A percentile compares a stretch with the other conserved stretches of the same genome.
These are phyloP conservation scores for Diospyros kaki DNA, from an alignment of 148 eudicot genomes.

Conservation along the genomic window DNA sequence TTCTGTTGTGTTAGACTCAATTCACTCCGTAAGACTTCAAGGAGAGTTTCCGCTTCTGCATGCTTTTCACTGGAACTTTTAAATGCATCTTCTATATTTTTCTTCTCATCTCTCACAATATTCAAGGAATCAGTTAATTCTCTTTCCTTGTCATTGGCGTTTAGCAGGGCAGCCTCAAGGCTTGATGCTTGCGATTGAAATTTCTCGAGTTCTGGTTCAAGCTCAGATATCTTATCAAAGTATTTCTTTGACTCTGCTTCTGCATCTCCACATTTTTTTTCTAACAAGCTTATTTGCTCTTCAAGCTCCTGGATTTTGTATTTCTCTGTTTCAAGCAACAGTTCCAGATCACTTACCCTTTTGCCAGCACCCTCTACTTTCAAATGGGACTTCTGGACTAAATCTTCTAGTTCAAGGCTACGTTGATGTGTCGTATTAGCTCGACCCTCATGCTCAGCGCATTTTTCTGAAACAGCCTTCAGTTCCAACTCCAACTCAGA, in stretches of 20 bases:
- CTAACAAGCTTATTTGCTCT: conserved; percentile 47
- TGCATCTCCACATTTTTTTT: conserved; percentile 43
- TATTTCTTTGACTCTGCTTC: conserved; percentile 53
- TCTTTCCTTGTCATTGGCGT: conserved; percentile 50
- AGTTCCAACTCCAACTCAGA: conserved; percentile 47
- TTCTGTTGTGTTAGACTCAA: conserved; percentile 44
- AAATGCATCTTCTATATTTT: conserved; percentile 43
- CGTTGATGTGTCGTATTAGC: conserved; percentile 48
- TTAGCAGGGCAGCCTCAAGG: conserved; percentile 50
- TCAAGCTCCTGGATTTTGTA: conserved; percentile 63
- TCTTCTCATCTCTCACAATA: conserved; percentile 48
- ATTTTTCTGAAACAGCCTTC: conserved; percentile 34
- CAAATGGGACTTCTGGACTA: conserved; percentile 51
- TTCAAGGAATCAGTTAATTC: conserved; percentile 41
- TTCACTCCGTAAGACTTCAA: conserved; percentile 48
- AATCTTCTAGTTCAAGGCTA: conserved; percentile 57
- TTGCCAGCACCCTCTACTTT: conserved; percentile 62
- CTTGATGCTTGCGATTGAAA: conserved; percentile 40
- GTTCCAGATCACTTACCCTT: conserved; percentile 51
- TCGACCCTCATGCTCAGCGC: conserved; percentile 48
- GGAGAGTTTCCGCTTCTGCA: conserved; percentile 50
- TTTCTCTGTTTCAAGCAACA: conserved; percentile 57
- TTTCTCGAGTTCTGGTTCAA: conserved; percentile 46
- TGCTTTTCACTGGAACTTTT: conserved; percentile 47
- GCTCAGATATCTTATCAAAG: conserved; percentile 45